Evolutionary conservation across 192 early-diverging fungal species (phyloP).

Genomic region (Coemansia sp.): DNA sequence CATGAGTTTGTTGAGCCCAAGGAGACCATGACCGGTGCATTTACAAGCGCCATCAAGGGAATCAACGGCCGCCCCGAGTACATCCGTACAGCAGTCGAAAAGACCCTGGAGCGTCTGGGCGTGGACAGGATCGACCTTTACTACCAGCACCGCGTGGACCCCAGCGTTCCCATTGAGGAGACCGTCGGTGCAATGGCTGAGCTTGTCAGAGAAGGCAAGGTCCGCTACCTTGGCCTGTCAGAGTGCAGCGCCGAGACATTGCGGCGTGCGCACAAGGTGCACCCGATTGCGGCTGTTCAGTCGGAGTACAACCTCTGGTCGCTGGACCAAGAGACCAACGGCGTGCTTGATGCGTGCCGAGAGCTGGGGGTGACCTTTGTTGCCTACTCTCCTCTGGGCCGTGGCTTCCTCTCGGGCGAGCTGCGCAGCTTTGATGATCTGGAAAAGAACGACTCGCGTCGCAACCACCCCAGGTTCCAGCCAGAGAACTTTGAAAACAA

Average conservation of each 20-base stretch:
- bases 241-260: constrained; percentile 59
- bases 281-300: constrained; percentile 13
- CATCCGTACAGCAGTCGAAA: constrained; percentile 30
- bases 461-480: constrained; percentile 54
- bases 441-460: constrained; percentile 52
- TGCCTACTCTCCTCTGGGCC: constrained; percentile 69
- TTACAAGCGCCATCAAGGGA: neutral
- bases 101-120: constrained; percentile 20
- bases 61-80: constrained; percentile 49
- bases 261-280: constrained; percentile 60
- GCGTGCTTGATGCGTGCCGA: constrained; percentile 64
- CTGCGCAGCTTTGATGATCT: constrained; percentile 56
- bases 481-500: constrained; percentile 59
- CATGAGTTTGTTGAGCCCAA: neutral
- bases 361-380: constrained; percentile 69
- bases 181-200: constrained; percentile 36
- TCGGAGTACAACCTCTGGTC: constrained; percentile 53
- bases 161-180: constrained; percentile 28
- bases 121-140: constrained; percentile 40
- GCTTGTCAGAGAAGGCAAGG: constrained; percentile 34
- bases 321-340: constrained; percentile 62
- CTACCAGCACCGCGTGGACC: constrained; percentile 33
- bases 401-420: constrained; percentile 64
- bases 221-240: constrained; percentile 12
- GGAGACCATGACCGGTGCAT: neutral